phyloP scores from a whole-genome alignment of 257 asterid genomes.

The Nicotiana tomentosiformis region DNA sequence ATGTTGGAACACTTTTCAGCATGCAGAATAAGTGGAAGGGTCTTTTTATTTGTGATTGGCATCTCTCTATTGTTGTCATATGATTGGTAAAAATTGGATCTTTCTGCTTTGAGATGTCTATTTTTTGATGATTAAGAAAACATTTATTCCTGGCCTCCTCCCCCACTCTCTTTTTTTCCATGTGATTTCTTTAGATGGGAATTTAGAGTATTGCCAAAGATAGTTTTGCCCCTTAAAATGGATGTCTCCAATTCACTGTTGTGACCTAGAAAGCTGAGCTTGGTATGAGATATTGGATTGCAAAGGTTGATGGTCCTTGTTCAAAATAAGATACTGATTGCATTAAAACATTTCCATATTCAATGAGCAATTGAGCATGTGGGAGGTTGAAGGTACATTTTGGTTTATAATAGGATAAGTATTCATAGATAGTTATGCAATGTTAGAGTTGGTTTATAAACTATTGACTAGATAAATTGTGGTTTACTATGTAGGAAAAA shows the following conservation, averaged over 20 bases:
- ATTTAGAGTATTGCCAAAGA: too few species aligned
- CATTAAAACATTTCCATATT: not conserved
- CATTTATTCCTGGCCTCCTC: too few species aligned
- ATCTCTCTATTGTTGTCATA: not conserved
- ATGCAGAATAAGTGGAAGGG: not conserved
- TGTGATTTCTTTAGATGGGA: too few species aligned
- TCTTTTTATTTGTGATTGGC: not conserved
- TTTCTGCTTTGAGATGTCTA: not conserved
- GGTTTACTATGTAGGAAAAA: not conserved
- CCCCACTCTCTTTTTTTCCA: too few species aligned
- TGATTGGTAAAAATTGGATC: not conserved
- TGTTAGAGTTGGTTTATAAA: not conserved
- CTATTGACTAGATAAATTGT: not conserved
- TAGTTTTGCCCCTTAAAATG: not conserved
- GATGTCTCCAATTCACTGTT: not conserved
- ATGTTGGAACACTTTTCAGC: not conserved
- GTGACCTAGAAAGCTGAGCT: not conserved
- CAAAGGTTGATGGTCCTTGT: not conserved
- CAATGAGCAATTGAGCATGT: not conserved
- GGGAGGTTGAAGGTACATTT: not conserved
- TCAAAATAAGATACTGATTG: not conserved
- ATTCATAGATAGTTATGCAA: not conserved
- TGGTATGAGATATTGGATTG: not conserved
- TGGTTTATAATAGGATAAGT: not conserved
- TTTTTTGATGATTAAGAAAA: not conserved